phyloP scores from a whole-genome alignment of 192 early-diverging fungal genomes.

The Paraglomus occultum region DNA sequence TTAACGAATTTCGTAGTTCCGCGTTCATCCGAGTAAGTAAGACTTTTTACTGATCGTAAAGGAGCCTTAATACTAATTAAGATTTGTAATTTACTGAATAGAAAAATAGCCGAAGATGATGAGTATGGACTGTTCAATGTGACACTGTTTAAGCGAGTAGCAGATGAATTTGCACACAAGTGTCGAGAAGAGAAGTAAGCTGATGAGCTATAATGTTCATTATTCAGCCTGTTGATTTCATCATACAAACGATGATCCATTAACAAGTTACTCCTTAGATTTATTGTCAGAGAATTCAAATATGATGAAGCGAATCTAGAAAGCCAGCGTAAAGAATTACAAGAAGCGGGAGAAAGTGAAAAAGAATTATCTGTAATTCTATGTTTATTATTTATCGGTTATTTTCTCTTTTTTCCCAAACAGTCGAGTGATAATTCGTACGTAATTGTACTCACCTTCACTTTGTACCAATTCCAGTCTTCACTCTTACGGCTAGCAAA shows the following conservation, averaged over 20 bases:
- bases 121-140: conserved; percentile 92
- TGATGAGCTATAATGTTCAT: too few species aligned
- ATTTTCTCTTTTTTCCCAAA: background rate
- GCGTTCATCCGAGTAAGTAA: conserved; percentile 77
- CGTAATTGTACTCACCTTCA: too few species aligned
- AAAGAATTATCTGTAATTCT: conserved; percentile 60
- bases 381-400: background rate
- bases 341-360: conserved; percentile 50
- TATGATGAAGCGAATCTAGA: conserved; percentile 80
- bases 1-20: conserved; percentile 96
- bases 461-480: conserved; percentile 45
- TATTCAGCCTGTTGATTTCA: background rate
- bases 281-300: conserved; percentile 93
- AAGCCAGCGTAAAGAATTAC: conserved; percentile 76
- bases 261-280: conserved; percentile 48
- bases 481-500: conserved; percentile 82
- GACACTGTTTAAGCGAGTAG: conserved; percentile 84
- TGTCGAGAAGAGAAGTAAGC: conserved; percentile 83
- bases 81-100: conserved; percentile 31
- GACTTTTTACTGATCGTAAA: too few species aligned
- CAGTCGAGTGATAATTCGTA: too few species aligned
- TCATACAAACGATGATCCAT: conserved; percentile 5
- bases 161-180: conserved; percentile 89
- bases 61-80: background rate
- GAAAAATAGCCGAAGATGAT: conserved; percentile 90